A percentile compares a stretch with the other conserved stretches of the same genome.
These are phyloP conservation scores for Cyberlindnera saturnus DNA, from an alignment of 805 yeast species.

Conservation along the genomic window DNA sequence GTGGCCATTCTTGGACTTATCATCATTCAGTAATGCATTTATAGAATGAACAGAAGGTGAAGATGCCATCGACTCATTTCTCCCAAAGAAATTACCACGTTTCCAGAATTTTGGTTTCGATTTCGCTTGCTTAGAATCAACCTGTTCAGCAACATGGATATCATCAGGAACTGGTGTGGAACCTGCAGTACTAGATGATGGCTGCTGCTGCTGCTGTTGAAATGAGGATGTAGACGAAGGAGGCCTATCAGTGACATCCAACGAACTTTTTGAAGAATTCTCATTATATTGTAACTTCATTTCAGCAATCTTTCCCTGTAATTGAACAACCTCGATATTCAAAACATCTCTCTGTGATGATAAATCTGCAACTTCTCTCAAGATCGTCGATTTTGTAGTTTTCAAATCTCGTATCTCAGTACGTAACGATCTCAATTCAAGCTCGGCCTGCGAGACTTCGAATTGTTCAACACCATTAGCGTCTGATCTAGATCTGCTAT, in stretches of 20 bases:
- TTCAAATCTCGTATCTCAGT: constrained; percentile 36
- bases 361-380: constrained; percentile 48
- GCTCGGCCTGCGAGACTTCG: constrained; percentile 24
- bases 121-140: constrained; percentile 17
- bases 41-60: constrained; percentile 18
- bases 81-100: constrained; percentile 17
- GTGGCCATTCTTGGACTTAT: constrained; percentile 14
- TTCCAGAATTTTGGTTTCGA: constrained; percentile 29
- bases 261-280: constrained; percentile 6
- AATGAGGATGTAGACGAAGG: constrained; percentile 4
- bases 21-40: constrained; percentile 10
- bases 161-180: constrained; percentile 4
- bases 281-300: constrained; percentile 8
- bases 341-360: constrained; percentile 41
- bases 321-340: constrained; percentile 30
- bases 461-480: constrained; percentile 11
- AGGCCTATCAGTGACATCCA: constrained; percentile 2
- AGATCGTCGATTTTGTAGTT: constrained; percentile 35
- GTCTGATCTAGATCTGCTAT: constrained; percentile 15
- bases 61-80: constrained; percentile 13
- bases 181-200: constrained; percentile 1
- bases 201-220: constrained; percentile 4
- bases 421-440: constrained; percentile 35
- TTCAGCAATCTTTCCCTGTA: constrained; percentile 17
- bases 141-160: constrained; percentile 5